A percentile compares a stretch with the other conserved stretches of the same genome.
Evolutionary conservation across 1,284 basidiomycete genomes (phyloP).

Genomic region (Cutaneotrichosporon curvatum): DNA sequence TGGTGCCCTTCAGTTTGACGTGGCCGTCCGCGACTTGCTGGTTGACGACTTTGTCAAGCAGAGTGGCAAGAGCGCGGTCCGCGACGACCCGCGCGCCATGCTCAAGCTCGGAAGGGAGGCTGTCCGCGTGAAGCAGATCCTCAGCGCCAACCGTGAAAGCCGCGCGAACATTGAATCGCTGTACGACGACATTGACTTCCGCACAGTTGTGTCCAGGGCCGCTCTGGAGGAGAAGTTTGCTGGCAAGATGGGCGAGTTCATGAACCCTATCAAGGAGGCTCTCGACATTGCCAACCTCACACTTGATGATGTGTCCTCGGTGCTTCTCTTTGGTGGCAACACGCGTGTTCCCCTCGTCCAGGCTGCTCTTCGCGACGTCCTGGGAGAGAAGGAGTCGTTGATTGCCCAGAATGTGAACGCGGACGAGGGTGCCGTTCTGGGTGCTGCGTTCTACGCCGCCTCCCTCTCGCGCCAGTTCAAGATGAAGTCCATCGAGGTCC

Average conservation of each 20-base stretch:
- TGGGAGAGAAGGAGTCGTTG: constrained; percentile 65
- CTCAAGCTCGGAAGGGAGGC: constrained; percentile 93
- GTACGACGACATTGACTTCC: constrained; percentile 85
- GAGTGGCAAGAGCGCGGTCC: constrained; percentile 28
- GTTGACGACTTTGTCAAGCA: constrained; percentile 65
- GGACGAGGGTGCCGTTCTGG: constrained; percentile 92
- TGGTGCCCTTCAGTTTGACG: constrained; percentile 78
- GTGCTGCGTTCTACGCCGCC: constrained; percentile 89
- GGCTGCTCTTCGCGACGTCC: constrained; percentile 62
- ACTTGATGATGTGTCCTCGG: constrained; percentile 65
- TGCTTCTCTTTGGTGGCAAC: constrained; percentile 84
- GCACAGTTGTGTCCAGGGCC: constrained; percentile 64
- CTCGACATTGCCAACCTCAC: constrained; percentile 62
- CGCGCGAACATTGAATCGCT: constrained; percentile 71
- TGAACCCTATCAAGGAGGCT: constrained; percentile 70
- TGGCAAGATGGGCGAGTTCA: constrained; percentile 60
- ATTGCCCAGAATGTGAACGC: constrained; percentile 93
- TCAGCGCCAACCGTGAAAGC: constrained; percentile 86
- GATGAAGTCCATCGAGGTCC: constrained; percentile 85
- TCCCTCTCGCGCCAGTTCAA: constrained; percentile 83
- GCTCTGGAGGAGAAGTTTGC: constrained; percentile 60
- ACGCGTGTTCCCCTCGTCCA: constrained; percentile 91
- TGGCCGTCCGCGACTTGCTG: constrained; percentile 73
- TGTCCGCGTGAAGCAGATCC: constrained; percentile 78
- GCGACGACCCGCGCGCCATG: constrained; percentile 70